Evolutionary conservation across 2,329 filamentous ascomycete species (phyloP).

Genomic region (Sporothrix brasiliensis): DNA sequence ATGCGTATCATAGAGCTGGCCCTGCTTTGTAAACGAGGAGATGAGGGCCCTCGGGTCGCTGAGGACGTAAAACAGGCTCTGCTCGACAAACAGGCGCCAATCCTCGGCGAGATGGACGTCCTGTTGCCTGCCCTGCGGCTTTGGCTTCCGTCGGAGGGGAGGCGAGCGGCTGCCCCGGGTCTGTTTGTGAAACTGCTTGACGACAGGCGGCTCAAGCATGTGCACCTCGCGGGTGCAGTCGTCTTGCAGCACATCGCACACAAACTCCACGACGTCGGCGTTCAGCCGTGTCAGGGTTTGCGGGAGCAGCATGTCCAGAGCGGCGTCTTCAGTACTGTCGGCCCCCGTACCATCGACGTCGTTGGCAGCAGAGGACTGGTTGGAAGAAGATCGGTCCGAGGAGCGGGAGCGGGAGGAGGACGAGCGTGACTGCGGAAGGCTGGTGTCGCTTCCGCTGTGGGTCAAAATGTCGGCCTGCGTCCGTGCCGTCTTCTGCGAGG

Average conservation of each 20-base stretch:
- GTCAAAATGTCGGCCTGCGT: constrained; percentile 35
- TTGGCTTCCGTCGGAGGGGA: constrained; percentile 44
- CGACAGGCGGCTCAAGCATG: constrained; percentile 48
- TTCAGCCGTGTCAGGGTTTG: constrained; percentile 60
- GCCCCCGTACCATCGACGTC: background rate
- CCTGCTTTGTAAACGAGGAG: constrained; percentile 59
- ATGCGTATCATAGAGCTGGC: constrained; percentile 61
- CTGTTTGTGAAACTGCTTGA: constrained; percentile 41
- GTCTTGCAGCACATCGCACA: constrained; percentile 62
- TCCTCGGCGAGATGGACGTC: constrained; percentile 46
- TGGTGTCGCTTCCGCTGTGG: constrained; percentile 37
- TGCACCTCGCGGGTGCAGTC: constrained; percentile 58
- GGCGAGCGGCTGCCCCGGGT: constrained; percentile 39
- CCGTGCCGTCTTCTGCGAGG: constrained; percentile 34
- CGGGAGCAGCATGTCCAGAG: constrained; percentile 51
- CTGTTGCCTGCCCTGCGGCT: constrained; percentile 33
- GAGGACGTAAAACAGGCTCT: constrained; percentile 66
- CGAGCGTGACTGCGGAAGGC: constrained; percentile 30
- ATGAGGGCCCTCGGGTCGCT: constrained; percentile 60
- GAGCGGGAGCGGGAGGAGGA: constrained; percentile 35
- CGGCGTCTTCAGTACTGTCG: constrained; percentile 37
- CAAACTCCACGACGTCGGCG: constrained; percentile 60
- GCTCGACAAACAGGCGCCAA: constrained; percentile 65
- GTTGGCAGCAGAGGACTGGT: constrained; percentile 33
- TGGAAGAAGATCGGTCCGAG: constrained; percentile 37